Evolutionary conservation across 2,329 filamentous ascomycete species (phyloP).

Genomic region (Ophiostoma sp.): DNA sequence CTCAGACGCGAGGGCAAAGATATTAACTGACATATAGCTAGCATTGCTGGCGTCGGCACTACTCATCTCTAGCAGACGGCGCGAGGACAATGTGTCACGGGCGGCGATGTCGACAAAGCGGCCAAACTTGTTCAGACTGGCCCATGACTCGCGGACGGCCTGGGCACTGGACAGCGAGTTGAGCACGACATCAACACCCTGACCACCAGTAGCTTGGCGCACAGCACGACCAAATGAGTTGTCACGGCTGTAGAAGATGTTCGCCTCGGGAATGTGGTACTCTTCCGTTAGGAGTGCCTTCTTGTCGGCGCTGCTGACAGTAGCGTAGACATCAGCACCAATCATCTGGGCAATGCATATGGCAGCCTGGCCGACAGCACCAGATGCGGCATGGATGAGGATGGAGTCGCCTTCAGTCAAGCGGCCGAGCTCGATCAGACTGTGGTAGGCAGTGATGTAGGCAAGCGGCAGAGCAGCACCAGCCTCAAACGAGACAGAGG

Average conservation of each 20-base stretch:
- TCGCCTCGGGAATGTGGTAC: slow-evolving; percentile 36
- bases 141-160: slow-evolving; percentile 39
- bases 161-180: slow-evolving; percentile 41
- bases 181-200: slow-evolving; percentile 38
- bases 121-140: slow-evolving; percentile 39
- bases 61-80: slow-evolving; percentile 42
- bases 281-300: slow-evolving; percentile 35
- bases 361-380: slow-evolving; percentile 29
- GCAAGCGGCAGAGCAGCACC: slow-evolving; percentile 28
- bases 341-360: slow-evolving; percentile 37
- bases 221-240: slow-evolving; percentile 33
- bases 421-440: slow-evolving; percentile 1
- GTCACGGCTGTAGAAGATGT: slow-evolving; percentile 36
- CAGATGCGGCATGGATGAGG: neutral
- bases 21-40: slow-evolving; percentile 43
- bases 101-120: slow-evolving; percentile 24
- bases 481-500: slow-evolving; percentile 35
- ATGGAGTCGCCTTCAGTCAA: slow-evolving; percentile 15
- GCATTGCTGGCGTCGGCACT: slow-evolving; percentile 40
- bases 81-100: slow-evolving; percentile 18
- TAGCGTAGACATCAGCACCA: slow-evolving; percentile 40
- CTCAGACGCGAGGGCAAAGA: slow-evolving; percentile 41
- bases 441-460: slow-evolving; percentile 6
- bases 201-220: slow-evolving; percentile 29
- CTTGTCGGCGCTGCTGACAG: slow-evolving; percentile 39